Evolutionary conservation across 257 asterid species (phyloP), one percentile per base, ranked within the genome.

Genomic region (Fraxinus quadrangulata): DNA sequence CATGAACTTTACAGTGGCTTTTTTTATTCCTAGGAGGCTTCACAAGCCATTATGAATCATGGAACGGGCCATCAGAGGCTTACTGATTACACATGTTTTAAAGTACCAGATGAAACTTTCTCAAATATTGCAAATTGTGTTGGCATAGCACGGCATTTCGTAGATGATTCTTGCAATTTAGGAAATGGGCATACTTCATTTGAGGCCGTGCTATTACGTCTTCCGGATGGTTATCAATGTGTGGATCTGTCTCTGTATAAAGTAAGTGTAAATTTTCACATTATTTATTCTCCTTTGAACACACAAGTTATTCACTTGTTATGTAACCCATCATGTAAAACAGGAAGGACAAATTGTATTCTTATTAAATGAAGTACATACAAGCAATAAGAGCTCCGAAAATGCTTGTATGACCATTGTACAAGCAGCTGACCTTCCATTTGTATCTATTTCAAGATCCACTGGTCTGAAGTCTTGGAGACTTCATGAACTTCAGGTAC

Each of bases 271-370:
- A 56, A 40, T 10, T 31, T 69, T 79, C 8, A 5, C 66, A 34
- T 75, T 11, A 77, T 33, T 74, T 75, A 72, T 65, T 70, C 81
- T 83, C 76, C 77, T 67, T 17, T 74, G 70, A 67, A 54, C 75
- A 56, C 67, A 79, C 71, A 70, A 70, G 79, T 83, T 81, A 72
- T 61, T 87, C 74, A 73, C 81, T 34, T 77, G 51, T 28, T 83
- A 51, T 76, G 75, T 74, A 71, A 80, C 69, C 39, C 61, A 5
- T 76, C n/a, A 9, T 67, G 59, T 76, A 54, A 81, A 85, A 76
- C 97, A 96, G 99, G 99, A 96, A 39, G 94, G 88, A 37, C 96
- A 93, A 79, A 82, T 96, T 70, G 92, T 90, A 75, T 39, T 96
- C 63, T 84, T 93, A 72, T 77, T 96, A 78, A 92, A 93, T 80